These are phyloP conservation scores for Pilasporangium apinafurcum DNA, from an alignment of 352 stramenopile species.

Conservation along the genomic window DNA sequence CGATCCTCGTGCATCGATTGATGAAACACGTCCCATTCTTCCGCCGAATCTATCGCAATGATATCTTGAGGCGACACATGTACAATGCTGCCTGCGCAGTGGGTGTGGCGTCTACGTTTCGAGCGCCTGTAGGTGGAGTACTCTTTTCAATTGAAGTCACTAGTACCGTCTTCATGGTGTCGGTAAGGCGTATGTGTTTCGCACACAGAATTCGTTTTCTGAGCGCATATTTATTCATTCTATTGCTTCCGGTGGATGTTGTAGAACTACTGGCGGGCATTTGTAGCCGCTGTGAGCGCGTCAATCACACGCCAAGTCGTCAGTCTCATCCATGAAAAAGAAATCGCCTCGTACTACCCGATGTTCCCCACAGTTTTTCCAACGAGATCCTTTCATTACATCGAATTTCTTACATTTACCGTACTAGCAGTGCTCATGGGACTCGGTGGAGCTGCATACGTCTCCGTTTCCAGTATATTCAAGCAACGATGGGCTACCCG, in stretches of 20 bases:
- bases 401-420: constrained; percentile 42
- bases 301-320: constrained; percentile 39
- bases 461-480: constrained; percentile 27
- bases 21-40: constrained; percentile 77
- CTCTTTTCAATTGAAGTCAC: constrained; percentile 90
- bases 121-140: constrained; percentile 84
- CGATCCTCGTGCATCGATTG: constrained; percentile 78
- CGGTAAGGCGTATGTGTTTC: constrained; percentile 6
- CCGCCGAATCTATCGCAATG: constrained; percentile 46
- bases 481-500: constrained; percentile 28
- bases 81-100: constrained; percentile 85
- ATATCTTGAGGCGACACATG: constrained; percentile 73
- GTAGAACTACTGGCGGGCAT: constrained; percentile 64
- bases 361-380: constrained; percentile 46
- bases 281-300: constrained; percentile 50
- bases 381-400: constrained; percentile 31
- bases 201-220: not conserved
- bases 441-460: constrained; percentile 38
- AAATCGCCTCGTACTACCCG: constrained; percentile 28
- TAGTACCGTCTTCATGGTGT: constrained; percentile 66
- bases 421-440: constrained; percentile 43
- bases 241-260: not conserved
- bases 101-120: constrained; percentile 86
- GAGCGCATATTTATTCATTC: not conserved
- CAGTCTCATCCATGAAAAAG: constrained; percentile 26